Base-by-base conservation (phyloP, 2,329 filamentous ascomycete genomes). In the Ascochyta pisi region DNA sequence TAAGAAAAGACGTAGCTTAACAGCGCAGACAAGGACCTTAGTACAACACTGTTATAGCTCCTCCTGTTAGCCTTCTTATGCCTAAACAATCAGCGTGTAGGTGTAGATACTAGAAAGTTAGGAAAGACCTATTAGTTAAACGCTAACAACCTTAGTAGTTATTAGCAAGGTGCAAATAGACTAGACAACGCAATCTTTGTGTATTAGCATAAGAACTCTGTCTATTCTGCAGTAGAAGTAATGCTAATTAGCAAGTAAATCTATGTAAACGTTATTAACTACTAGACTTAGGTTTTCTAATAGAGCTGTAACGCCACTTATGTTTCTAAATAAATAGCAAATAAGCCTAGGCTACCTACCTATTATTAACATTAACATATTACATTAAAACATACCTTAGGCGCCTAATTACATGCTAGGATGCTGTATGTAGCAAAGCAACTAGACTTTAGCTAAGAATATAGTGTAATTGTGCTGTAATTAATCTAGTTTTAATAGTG, bases 201-300 rank as follows among this genome's bases (percentile, higher is more conserved):
- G 1, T 79, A 76, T 40, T 73, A 80, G 57, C 80, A 82, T 60
- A 77, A 79, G 54, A 81, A 81, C 54, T 80, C 80, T 1, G 80
- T 82, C 2, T 83, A 82, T 56, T 73, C 79, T 15, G 79, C 78
- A 38, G 80, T 79, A 6, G 81, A 79, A 44, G 77, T 79, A 2
- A 78, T 80, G 66, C 81, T 80, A 4, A 64, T 78, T 0, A 78
- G 78, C 34, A 79, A 78, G 13, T 82, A 82, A 60, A 73, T 83
- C 47, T 82, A 82, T 66, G 78, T 81, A 64, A 80, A 77, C 52
- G 75, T 85, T 5, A 84, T 86, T 49, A 78, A 82, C 61, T 82
- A 82, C 61, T 78, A 80, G 13, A 83, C 83, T 0, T 78, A 83
- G 45, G 82, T 84, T 16, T 86, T 85, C 77, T 83, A 85, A 60